Percentiles rank a stretch among this genome's conserved stretches.
These are phyloP conservation scores for Ustilaginoidea virens DNA, from an alignment of 2,329 filamentous ascomycete species.

Conservation along the genomic window DNA sequence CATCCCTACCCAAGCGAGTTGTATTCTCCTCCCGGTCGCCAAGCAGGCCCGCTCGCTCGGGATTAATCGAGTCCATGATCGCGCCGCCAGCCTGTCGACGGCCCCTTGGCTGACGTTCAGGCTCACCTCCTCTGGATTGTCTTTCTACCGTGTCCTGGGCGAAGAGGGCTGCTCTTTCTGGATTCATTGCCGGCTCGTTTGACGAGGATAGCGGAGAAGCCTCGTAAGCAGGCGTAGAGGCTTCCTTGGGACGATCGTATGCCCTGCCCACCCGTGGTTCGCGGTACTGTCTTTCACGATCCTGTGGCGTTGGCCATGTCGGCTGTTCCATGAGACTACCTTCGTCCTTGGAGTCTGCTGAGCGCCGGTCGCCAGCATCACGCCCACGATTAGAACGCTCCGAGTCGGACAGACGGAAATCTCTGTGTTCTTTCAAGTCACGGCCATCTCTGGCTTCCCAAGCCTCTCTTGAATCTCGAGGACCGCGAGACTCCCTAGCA, in stretches of 20 bases:
- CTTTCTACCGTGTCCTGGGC: constrained; percentile 18
- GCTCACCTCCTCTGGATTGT: constrained; percentile 12
- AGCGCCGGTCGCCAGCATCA: constrained; percentile 28
- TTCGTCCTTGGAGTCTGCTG: constrained; percentile 18
- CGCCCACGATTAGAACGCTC: constrained; percentile 25
- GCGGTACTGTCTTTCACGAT: constrained; percentile 23
- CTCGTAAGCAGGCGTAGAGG: constrained; percentile 11
- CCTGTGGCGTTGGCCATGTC: constrained; percentile 23
- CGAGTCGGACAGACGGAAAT: constrained; percentile 22
- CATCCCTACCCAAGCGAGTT: constrained; percentile 22
- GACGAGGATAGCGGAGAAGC: constrained; percentile 11
- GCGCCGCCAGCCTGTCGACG: constrained; percentile 14
- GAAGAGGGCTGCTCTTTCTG: constrained; percentile 37
- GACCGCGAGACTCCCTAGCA: constrained; percentile 14
- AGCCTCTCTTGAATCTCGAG: constrained; percentile 13
- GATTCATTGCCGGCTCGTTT: constrained; percentile 36
- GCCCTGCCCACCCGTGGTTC: constrained; percentile 13
- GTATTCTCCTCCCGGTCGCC: constrained; percentile 20
- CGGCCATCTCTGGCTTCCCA: constrained; percentile 18
- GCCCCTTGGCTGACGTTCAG: constrained; percentile 14
- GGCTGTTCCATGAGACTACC: constrained; percentile 14
- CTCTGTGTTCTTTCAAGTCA: constrained; percentile 18
- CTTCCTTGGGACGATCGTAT: constrained; percentile 15
- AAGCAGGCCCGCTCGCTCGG: constrained; percentile 30
- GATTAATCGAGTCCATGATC: constrained; percentile 26